phyloP scores from a whole-genome alignment of 305 asterid genomes.

The Solanum hybrid region DNA sequence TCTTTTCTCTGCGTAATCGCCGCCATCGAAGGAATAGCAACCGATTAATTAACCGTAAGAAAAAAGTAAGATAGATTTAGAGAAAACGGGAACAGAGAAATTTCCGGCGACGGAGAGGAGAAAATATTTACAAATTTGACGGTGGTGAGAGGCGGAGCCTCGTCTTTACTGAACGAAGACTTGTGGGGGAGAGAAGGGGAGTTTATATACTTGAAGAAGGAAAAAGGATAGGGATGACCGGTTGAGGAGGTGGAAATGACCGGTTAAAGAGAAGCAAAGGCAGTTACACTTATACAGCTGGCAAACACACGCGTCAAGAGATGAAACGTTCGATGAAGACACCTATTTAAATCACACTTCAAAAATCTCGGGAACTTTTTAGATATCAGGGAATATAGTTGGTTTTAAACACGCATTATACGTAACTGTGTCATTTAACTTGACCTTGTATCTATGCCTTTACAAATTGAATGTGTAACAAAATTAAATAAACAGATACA shows the following conservation, averaged over 20 bases:
- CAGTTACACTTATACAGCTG: constrained; percentile 55
- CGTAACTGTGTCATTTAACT: background rate
- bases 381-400: background rate
- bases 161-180: constrained; percentile 28
- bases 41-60: too few relatives aligned
- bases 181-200: background rate
- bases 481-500: too few relatives aligned
- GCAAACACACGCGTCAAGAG: constrained; percentile 45
- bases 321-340: constrained; percentile 12
- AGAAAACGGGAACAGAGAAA: background rate
- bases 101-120: background rate
- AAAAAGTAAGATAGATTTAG: background rate
- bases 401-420: background rate
- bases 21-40: constrained; percentile 12
- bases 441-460: background rate
- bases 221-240: constrained; percentile 40
- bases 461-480: background rate
- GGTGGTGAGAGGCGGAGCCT: constrained; percentile 50
- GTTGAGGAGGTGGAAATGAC: constrained; percentile 23
- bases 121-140: background rate
- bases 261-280: constrained; percentile 19
- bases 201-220: constrained; percentile 17
- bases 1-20: constrained; percentile 18
- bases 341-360: constrained; percentile 14
- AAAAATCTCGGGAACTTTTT: constrained; percentile 16